These are phyloP conservation scores for Cydonia oblonga DNA, from an alignment of 331 rosid genomes.

Conservation along the genomic window DNA sequence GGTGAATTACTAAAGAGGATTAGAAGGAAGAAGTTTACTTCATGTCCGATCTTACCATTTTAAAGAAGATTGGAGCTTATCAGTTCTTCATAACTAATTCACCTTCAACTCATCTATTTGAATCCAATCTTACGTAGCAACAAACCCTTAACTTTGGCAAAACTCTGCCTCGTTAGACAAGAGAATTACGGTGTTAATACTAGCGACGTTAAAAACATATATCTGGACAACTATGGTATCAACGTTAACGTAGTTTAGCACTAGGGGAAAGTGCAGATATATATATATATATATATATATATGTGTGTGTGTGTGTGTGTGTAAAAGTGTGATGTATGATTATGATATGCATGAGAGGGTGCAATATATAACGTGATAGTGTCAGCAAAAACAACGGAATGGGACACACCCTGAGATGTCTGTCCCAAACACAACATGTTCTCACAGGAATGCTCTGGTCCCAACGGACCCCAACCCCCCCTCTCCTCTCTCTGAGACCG, in stretches of 20 bases:
- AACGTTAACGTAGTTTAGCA: neutral
- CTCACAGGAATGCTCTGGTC: conserved; percentile 12
- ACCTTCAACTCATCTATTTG: neutral
- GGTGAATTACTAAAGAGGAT: neutral
- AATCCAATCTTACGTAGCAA: neutral
- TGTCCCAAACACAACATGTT: conserved; percentile 28
- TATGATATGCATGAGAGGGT: conserved; percentile 1
- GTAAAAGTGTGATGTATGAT: neutral
- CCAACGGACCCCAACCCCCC: neutral
- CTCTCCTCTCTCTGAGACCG: neutral
- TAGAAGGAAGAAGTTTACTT: neutral
- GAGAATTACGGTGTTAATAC: neutral
- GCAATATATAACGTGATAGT: conserved; percentile 17
- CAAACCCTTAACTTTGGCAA: neutral
- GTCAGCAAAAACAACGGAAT: conserved; percentile 32
- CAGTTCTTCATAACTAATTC: no score
- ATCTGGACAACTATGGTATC: no score
- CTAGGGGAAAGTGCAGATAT: neutral
- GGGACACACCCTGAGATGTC: conserved; percentile 11
- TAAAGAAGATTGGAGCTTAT: no score
- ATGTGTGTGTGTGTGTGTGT: neutral
- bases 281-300: no score
- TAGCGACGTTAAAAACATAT: no score
- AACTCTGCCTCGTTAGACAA: neutral
- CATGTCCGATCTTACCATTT: neutral